Evolutionary conservation across 2,329 filamentous ascomycete genomes (phyloP).

Genomic region (Ascochyta clinopodiicola): DNA sequence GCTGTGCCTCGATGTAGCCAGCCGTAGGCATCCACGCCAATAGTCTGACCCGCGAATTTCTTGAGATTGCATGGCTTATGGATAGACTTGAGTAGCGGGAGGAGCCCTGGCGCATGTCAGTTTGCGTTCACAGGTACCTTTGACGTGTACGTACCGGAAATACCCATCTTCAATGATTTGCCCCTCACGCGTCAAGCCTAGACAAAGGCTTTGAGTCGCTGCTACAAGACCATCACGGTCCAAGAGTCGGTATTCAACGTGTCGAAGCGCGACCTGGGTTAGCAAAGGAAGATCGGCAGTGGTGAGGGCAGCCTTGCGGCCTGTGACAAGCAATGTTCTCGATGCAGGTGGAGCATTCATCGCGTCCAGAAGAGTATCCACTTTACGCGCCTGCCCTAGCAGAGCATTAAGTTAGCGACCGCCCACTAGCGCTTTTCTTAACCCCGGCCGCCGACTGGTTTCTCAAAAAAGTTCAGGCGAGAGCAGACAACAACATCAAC

Average conservation of each 20-base stretch:
- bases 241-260: neutral
- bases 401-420: constrained; percentile 6
- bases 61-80: constrained; percentile 87
- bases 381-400: constrained; percentile 31
- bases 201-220: constrained; percentile 24
- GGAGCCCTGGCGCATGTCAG: constrained; percentile 68
- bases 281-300: neutral
- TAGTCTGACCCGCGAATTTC: constrained; percentile 83
- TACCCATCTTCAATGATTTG: constrained; percentile 47
- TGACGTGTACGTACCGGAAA: constrained; percentile 41
- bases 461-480: constrained; percentile 35
- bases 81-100: constrained; percentile 94
- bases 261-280: constrained; percentile 3
- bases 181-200: constrained; percentile 36
- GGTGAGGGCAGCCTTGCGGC: constrained; percentile 12
- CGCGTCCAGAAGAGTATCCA: constrained; percentile 23
- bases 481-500: constrained; percentile 13
- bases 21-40: constrained; percentile 96
- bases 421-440: constrained; percentile 21
- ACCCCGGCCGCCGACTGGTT: constrained; percentile 23
- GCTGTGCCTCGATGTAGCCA: constrained; percentile 96
- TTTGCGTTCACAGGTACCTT: constrained; percentile 25
- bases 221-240: constrained; percentile 31
- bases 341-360: constrained; percentile 24
- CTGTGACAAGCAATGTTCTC: constrained; percentile 20